phyloP scores from a whole-genome alignment of 371 early-diverging fungal species.

The Basidiobolus meristosporus region DNA sequence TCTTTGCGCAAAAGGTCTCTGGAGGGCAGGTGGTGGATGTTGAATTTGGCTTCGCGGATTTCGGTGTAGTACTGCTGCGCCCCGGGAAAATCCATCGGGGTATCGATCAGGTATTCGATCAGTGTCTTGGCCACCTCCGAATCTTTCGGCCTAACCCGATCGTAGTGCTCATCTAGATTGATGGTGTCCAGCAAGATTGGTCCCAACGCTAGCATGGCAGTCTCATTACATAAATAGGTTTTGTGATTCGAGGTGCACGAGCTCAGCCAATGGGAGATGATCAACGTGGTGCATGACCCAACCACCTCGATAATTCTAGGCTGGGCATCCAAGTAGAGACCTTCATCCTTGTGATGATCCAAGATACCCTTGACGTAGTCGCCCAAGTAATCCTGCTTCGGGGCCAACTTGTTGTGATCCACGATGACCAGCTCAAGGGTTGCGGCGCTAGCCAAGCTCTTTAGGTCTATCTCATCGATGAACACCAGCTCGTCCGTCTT shows the following conservation, averaged over 20 bases:
- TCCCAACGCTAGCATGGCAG: constrained; percentile 22
- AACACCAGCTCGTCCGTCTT: constrained; percentile 1
- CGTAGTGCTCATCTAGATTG: constrained; percentile 24
- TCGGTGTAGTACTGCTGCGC: constrained; percentile 12
- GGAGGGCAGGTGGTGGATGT: constrained; percentile 20
- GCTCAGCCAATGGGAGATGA: constrained; percentile 15
- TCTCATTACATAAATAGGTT: not conserved
- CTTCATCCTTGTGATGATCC: constrained; percentile 57
- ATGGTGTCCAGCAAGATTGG: constrained; percentile 55
- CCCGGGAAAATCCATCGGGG: constrained; percentile 1
- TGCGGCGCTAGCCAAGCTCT: no score
- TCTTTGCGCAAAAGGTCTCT: constrained; percentile 49
- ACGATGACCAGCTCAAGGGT: not conserved
- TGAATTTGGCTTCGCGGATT: constrained; percentile 30
- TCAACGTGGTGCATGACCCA: constrained; percentile 42
- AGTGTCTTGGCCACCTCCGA: constrained; percentile 14
- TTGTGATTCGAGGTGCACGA: constrained; percentile 1
- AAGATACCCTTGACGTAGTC: constrained; percentile 28
- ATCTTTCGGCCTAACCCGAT: constrained; percentile 31
- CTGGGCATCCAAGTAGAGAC: constrained; percentile 12
- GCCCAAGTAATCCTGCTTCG: not conserved
- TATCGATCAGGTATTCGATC: not conserved
- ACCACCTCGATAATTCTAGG: constrained; percentile 25
- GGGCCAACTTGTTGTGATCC: constrained; percentile 4
- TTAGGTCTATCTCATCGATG: constrained; percentile 1